phyloP scores from a whole-genome alignment of 768 basidiomycete species.

The Russula dissimulans region DNA sequence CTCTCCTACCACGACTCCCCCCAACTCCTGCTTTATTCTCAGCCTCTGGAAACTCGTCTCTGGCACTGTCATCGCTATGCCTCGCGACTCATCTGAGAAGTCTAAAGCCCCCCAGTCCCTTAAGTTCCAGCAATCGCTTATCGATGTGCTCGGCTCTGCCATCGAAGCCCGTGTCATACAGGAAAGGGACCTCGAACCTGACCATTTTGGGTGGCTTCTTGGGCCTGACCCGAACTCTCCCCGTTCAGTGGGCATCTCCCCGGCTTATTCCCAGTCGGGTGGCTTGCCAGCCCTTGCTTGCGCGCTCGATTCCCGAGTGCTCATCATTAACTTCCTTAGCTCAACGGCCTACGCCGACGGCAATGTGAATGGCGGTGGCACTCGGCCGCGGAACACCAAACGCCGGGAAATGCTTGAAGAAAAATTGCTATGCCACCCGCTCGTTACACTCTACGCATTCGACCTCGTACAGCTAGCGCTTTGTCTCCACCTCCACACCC shows the following conservation, averaged over 20 bases:
- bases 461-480: slow-evolving; percentile 43
- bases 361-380: not conserved
- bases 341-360: not conserved
- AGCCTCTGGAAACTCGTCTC: not conserved
- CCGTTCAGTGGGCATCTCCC: slow-evolving; percentile 39
- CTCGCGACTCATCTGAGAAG: not conserved
- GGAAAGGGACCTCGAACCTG: slow-evolving; percentile 20
- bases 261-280: slow-evolving; percentile 38
- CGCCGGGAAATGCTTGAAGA: slow-evolving; percentile 30
- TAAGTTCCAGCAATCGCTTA: slow-evolving; percentile 20
- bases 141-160: slow-evolving; percentile 22
- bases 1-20: not conserved
- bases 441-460: slow-evolving; percentile 43
- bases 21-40: not conserved
- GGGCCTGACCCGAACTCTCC: slow-evolving; percentile 16
- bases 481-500: slow-evolving; percentile 36
- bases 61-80: not conserved
- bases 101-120: not conserved
- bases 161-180: slow-evolving; percentile 20
- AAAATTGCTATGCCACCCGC: slow-evolving; percentile 36
- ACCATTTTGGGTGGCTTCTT: slow-evolving; percentile 18
- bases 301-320: slow-evolving; percentile 26
- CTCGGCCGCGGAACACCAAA: slow-evolving; percentile 16
- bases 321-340: slow-evolving; percentile 21
- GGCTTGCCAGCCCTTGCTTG: slow-evolving; percentile 40